These are phyloP conservation scores for Hibiscus tridactylites DNA, from an alignment of 345 rosid species.

Conservation along the genomic window DNA sequence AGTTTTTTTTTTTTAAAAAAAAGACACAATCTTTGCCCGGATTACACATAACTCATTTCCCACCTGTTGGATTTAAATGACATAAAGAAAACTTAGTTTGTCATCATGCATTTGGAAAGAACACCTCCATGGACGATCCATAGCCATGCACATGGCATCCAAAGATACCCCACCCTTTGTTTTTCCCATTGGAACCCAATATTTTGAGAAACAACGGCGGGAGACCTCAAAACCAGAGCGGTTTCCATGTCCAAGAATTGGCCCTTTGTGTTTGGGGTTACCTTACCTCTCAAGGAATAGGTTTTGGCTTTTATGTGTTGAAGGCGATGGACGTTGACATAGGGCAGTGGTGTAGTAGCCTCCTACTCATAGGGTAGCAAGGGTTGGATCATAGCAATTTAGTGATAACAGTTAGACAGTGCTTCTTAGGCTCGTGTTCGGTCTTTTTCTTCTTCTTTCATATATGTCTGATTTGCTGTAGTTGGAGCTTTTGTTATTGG, in stretches of 20 bases:
- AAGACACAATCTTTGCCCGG: not conserved
- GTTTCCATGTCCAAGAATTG: slow-evolving; percentile 14
- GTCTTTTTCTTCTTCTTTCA: not conserved
- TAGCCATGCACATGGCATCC: slow-evolving; percentile 18
- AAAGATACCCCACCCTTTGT: not conserved
- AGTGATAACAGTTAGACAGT: not conserved
- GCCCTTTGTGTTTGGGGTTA: not conserved
- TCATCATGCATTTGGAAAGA: slow-evolving; percentile 26
- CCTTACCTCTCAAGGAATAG: not conserved
- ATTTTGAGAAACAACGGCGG: slow-evolving; percentile 28
- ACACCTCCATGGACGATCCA: slow-evolving; percentile 2
- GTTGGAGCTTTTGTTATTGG: not conserved
- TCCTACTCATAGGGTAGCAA: not conserved
- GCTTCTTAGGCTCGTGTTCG: not conserved
- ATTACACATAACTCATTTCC: not conserved
- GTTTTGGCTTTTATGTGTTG: not conserved
- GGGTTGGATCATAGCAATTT: not conserved
- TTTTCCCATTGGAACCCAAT: not conserved
- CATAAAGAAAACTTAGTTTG: slow-evolving; percentile 25
- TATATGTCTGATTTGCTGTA: too few species aligned
- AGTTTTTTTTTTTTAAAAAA: too few species aligned
- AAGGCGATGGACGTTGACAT: slow-evolving; percentile 8
- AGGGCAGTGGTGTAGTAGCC: not conserved
- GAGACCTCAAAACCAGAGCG: slow-evolving; percentile 17
- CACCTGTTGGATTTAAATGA: slow-evolving; percentile 15